Evolutionary conservation across 1,284 basidiomycete species (phyloP), one percentile per base, ranked within the genome.

Genomic region (Marasmius oreades): DNA sequence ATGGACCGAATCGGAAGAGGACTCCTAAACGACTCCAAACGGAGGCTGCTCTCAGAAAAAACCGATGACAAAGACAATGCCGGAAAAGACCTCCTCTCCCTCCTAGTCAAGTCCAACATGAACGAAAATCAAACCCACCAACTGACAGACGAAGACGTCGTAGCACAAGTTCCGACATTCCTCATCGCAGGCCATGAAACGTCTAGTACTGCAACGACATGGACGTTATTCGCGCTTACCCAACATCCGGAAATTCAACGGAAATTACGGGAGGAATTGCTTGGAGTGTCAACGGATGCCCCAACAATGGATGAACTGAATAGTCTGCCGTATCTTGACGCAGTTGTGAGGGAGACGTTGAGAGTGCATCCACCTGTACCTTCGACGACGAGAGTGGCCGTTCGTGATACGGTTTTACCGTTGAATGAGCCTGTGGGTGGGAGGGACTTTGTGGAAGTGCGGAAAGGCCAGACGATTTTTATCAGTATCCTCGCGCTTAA

Each of bases 111-210:
- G 47, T 82, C 87, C 7, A 91, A 90, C 63, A 79, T 86, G 74
- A 78, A 80, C 2, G 71, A 74, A 1, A 82, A 86, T 52, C 65
- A 85, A 7, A 75, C 80, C 0, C 78, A 81, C n/a, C 74, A 77
- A 42, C 70, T 94, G 74, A 77, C 77, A 20, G 90, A 93, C 61
- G 79, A 83, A 23, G 91, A 93, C 61, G 84, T 93, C 0, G 63
- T 88, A 24, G 81, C 84, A 5, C 91, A 84, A 70, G 71, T 85
- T 7, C 78, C 82, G 0, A 84, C 82, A 0, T 85, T 85, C 69
- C 65, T 88, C 1, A 71, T 82, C 3, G 84, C 85, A 5, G 92
- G 92, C 0, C 88, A 93, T 67, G 91, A 93, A 67, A 93, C 92
- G 0, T 87, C 84, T 0, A 82, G 26, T 42, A 42, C 37, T 26